Base-by-base conservation (phyloP, 768 basidiomycete genomes). In the Boletus tomentosulus region DNA sequence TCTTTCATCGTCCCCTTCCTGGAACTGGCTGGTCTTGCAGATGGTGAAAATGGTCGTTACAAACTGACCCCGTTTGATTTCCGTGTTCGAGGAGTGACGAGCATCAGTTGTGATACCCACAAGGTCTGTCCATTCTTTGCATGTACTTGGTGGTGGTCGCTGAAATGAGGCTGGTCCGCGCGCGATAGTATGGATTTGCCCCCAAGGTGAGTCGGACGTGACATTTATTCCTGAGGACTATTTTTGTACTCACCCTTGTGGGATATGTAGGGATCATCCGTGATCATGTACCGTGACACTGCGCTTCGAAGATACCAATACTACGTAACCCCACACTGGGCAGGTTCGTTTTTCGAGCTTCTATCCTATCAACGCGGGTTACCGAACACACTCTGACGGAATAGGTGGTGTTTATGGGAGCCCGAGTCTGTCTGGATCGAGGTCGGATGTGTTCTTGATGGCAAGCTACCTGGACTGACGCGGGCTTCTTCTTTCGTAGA, bases 91-190 rank as follows among this genome's bases (percentile, higher is more conserved):
- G 96, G 96, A 4, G 96, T 99, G 24, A 98, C 95, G 3, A 87
- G 86, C 62, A 91, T 98, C 51, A 94, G 92, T 56, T 97, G 95
- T 68, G 96, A 99, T 75, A 92, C 92, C 7, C 94, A 97, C 74
- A 96, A 96, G 76, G 90, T 87, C 41, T 13, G 54, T 24, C 34
- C 11, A 13, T 12, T 41, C 22, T 13, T n/a, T 27, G 10, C 19
- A 19, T 47, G 24, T 16, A n/a, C 16, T 16, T 39, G 6, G 37
- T 3, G 13, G 2, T 19, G 10, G 28, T 48, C 27, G 27, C 57
- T 59, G 53, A 61, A 12, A 19, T 31, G 31, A 38, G 42, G 16
- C 24, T 11, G 19, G 13, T 27, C 8, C 45, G 27, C 34, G 27
- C 5, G 47, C 55, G 59, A 22, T 56, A 93, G 86, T 95, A 96